Evolutionary conservation across 768 basidiomycete species (phyloP).

Genomic region (Suillus hirtellus): DNA sequence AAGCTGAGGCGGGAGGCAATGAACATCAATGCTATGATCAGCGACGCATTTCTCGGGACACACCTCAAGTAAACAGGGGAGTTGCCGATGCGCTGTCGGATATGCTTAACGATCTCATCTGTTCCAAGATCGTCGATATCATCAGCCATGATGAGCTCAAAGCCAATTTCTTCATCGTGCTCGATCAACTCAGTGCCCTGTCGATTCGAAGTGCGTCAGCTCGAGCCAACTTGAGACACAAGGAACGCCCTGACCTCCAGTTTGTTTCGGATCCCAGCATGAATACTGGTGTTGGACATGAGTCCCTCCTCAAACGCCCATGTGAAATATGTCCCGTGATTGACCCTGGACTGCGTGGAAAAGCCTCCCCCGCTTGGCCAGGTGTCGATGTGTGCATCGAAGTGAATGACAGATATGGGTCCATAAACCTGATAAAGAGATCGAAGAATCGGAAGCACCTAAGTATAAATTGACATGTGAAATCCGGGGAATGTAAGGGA

Average conservation of each 20-base stretch:
- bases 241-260: conserved; percentile 39
- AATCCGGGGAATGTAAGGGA: not conserved
- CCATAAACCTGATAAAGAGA: conserved; percentile 73
- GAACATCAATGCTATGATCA: not conserved
- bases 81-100: conserved; percentile 64
- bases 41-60: not conserved
- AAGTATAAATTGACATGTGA: not conserved
- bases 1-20: conserved; percentile 39
- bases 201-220: not conserved
- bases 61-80: conserved; percentile 68
- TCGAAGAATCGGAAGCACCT: conserved; percentile 65
- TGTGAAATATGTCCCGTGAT: conserved; percentile 81
- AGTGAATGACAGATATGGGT: conserved; percentile 74
- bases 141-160: conserved; percentile 70
- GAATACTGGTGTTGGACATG: conserved; percentile 66
- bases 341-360: conserved; percentile 60
- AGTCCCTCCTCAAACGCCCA: conserved; percentile 72
- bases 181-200: conserved; percentile 36
- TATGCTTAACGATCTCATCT: conserved; percentile 60
- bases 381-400: conserved; percentile 70
- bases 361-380: conserved; percentile 25
- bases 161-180: conserved; percentile 67
- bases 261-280: conserved; percentile 79
- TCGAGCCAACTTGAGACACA: not conserved
- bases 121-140: conserved; percentile 79